Conservation (phyloP, 352 stramenopile species). For the Globisporangium iwayamae region DNA sequence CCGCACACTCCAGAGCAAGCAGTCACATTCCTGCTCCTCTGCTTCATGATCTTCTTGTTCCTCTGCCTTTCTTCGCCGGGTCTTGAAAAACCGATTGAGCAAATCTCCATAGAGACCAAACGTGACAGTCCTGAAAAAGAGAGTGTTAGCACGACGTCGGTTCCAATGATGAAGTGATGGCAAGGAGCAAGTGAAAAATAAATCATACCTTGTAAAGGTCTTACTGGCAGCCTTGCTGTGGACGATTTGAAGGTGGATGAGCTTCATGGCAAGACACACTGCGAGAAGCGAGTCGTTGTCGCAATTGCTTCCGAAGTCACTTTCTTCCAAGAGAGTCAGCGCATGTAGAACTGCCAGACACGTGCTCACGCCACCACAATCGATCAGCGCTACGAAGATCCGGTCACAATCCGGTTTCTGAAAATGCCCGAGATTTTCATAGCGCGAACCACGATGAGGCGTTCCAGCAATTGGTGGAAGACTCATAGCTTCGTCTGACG, state of each 20-base stretch:
- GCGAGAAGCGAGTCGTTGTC: not conserved
- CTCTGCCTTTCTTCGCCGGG: not conserved
- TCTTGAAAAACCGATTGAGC: conserved; percentile 18
- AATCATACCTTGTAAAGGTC: conserved; percentile 14
- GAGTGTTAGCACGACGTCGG: not conserved
- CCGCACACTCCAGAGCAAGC: conserved; percentile 7
- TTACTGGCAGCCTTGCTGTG: conserved; percentile 4
- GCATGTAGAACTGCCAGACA: conserved; percentile 41
- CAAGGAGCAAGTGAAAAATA: not conserved
- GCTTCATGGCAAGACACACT: conserved; percentile 7
- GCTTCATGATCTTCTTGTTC: not conserved
- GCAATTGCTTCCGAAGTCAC: not conserved
- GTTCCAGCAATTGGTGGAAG: not conserved
- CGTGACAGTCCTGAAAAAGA: conserved; percentile 16
- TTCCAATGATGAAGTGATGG: not conserved
- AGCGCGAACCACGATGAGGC: not conserved
- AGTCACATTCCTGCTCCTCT: not conserved
- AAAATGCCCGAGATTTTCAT: conserved; percentile 7
- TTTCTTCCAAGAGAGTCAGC: conserved; percentile 8
- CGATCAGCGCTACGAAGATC: conserved; percentile 31
- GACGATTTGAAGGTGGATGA: conserved; percentile 7
- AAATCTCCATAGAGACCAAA: conserved; percentile 31
- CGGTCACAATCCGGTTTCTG: conserved; percentile 20
- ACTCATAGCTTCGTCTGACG: not conserved
- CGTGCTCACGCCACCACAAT: conserved; percentile 39